Conservation (phyloP, 805 yeast genomes). For the Cephaloascus fragrans region DNA sequence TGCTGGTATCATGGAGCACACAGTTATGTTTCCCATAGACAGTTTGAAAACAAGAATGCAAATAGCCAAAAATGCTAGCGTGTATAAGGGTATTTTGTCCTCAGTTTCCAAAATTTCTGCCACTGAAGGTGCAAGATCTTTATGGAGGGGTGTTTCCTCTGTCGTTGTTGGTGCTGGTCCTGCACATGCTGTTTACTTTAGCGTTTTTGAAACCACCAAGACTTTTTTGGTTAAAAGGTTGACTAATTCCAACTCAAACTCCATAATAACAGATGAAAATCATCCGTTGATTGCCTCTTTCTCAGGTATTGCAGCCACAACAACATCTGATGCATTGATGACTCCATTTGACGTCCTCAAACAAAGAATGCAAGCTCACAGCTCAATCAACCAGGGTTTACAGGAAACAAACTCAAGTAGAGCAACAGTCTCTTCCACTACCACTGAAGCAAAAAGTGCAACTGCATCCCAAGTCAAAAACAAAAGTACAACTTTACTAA, state of each 20-base stretch:
- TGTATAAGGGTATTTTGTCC: slow-evolving; percentile 39
- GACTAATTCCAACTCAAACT: slow-evolving; percentile 20
- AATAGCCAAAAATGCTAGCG: slow-evolving; percentile 21
- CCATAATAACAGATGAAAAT: slow-evolving; percentile 48
- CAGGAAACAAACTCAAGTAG: background rate
- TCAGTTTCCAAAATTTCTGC: slow-evolving; percentile 72
- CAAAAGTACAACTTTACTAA: slow-evolving; percentile 18
- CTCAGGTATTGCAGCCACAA: slow-evolving; percentile 88
- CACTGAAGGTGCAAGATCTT: slow-evolving; percentile 76
- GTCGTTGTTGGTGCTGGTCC: slow-evolving; percentile 98
- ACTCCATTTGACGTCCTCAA: slow-evolving; percentile 94
- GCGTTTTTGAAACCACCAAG: slow-evolving; percentile 83
- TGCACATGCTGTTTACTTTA: slow-evolving; percentile 93
- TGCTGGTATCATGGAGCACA: slow-evolving; percentile 99
- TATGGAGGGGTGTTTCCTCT: slow-evolving; percentile 91
- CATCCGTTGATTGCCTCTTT: slow-evolving; percentile 78
- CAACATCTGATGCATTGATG: slow-evolving; percentile 92
- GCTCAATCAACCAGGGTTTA: slow-evolving; percentile 4
- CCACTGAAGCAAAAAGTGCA: slow-evolving; percentile 6
- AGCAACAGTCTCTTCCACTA: background rate
- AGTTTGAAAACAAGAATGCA: slow-evolving; percentile 97
- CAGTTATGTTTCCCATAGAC: slow-evolving; percentile 94
- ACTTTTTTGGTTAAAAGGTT: slow-evolving; percentile 39
- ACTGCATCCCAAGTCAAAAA: slow-evolving; percentile 15
- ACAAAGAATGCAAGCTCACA: slow-evolving; percentile 80